Evolutionary conservation across 2,329 filamentous ascomycete species (phyloP), one percentile per base, ranked within the genome.

Genomic region (Coniochaeta pulveracea): DNA sequence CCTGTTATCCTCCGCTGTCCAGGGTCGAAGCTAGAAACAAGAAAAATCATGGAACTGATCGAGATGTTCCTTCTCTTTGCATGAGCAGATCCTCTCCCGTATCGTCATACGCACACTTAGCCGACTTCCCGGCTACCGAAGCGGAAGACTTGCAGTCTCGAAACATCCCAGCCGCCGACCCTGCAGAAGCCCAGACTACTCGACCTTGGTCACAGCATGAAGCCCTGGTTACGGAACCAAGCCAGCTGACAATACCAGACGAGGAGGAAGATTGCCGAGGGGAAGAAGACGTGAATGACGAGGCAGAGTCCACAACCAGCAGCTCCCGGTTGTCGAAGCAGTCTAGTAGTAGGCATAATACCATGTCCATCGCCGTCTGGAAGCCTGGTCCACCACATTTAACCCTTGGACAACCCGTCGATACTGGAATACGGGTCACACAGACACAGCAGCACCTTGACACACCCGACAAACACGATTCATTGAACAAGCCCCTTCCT

Each of bases 321-420:
- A 31, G 28, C 11, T 21, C 28, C 11, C 28, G 28, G 28, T 31
- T 19, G 17, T 31, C 28, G 19, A 11, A 31, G 17, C 16, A 49
- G 46, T 49, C 46, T 46, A 54, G 56, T 50, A 49, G 47, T 50
- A 56, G 57, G 51, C 48, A 46, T 45, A 50, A 47, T 46, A 52
- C 54, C 49, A 63, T 69, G 57, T 66, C 66, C 47, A 56, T 70
- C 49, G 60, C 62, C 47, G 52, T 59, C 32, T 60, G 64, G 27
- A 72, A 68, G 49, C 51, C 60, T 32, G 57, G 61, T 38, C 69
- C 66, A 46, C 68, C 64, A 38, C 66, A 72, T 43, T 60, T 74
- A 26, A 64, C 58, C 41, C 58, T 75, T 39, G 58, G 60, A 40
- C 54, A 55, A 37, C n/a, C n/a, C n/a, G 53, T 60, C 46, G 57